These are phyloP conservation scores for Podosphaera xanthii DNA, from an alignment of 2,329 filamentous ascomycete genomes.

Conservation along the genomic window DNA sequence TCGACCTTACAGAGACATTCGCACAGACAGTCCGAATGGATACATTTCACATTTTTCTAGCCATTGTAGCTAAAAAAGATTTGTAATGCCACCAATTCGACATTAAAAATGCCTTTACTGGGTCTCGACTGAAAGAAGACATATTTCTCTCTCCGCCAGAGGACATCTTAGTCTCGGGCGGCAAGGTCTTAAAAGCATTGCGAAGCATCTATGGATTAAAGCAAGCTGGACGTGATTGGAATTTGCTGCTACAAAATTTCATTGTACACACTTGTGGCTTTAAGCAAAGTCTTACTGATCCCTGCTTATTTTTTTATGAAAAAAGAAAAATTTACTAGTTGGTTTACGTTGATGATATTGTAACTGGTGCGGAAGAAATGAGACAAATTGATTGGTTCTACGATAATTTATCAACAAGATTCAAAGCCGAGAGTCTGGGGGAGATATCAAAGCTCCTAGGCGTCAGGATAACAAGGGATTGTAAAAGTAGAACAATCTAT, in stretches of 20 bases:
- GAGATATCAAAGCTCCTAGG: not conserved
- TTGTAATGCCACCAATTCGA: too few species aligned
- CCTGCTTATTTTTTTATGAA: not conserved
- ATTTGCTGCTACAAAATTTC: too few species aligned
- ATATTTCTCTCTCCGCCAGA: not conserved
- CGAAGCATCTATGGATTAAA: not conserved
- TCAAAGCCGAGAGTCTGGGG: not conserved
- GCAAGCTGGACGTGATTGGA: too few species aligned
- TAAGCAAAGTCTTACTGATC: not conserved
- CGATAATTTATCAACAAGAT: not conserved
- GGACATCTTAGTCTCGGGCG: not conserved
- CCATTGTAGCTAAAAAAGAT: too few species aligned
- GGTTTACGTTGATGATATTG: not conserved
- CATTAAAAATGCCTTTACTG: too few species aligned
- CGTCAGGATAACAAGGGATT: not conserved
- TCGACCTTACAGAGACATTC: constrained; percentile 1
- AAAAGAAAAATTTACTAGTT: not conserved
- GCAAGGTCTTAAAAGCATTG: not conserved
- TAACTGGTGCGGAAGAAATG: not conserved
- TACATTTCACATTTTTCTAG: too few species aligned
- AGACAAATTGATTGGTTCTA: not conserved
- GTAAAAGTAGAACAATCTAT: not conserved
- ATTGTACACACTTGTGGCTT: not conserved
- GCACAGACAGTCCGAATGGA: not conserved
- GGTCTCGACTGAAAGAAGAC: too few species aligned